Percentiles rank a stretch among this genome's conserved stretches.
Evolutionary conservation across 1,284 basidiomycete genomes (phyloP).

Genomic region (Omphalotus olearius): DNA sequence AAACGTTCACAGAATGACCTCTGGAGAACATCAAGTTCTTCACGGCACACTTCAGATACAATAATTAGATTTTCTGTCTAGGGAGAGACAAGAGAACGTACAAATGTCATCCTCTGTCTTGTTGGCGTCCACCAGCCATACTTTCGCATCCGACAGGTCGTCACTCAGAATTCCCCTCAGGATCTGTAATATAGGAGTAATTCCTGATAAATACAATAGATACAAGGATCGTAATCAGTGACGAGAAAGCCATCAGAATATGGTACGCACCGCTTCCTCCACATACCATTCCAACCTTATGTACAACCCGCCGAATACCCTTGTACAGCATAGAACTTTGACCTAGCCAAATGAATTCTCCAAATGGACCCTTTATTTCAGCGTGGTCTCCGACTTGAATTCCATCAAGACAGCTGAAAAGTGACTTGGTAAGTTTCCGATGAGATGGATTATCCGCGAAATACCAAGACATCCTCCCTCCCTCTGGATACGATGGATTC

Average conservation of each 20-base stretch:
- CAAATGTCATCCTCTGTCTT: constrained; percentile 46
- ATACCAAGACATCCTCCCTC: constrained; percentile 57
- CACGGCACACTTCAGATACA: constrained; percentile 30
- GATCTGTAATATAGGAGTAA: constrained; percentile 59
- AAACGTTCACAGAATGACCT: constrained; percentile 33
- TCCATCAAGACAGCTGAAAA: constrained; percentile 31
- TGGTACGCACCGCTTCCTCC: constrained; percentile 45
- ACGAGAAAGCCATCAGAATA: not conserved
- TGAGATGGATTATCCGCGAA: too few relatives aligned
- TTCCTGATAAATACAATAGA: constrained; percentile 27
- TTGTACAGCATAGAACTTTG: constrained; percentile 36
- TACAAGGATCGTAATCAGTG: not conserved
- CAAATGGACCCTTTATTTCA: constrained; percentile 66
- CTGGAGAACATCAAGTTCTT: constrained; percentile 45
- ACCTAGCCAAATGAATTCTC: constrained; percentile 54
- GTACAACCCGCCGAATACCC: constrained; percentile 32
- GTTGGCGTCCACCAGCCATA: constrained; percentile 54
- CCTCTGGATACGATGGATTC: constrained; percentile 31
- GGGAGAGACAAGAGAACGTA: too few relatives aligned
- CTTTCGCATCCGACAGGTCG: constrained; percentile 27
- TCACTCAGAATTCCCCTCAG: constrained; percentile 48
- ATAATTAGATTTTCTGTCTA: too few relatives aligned
- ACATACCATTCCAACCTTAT: constrained; percentile 54
- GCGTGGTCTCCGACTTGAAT: constrained; percentile 46
- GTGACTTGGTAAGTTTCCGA: too few relatives aligned